phyloP scores from a whole-genome alignment of 768 basidiomycete species.

The Rhodotorula paludigena region DNA sequence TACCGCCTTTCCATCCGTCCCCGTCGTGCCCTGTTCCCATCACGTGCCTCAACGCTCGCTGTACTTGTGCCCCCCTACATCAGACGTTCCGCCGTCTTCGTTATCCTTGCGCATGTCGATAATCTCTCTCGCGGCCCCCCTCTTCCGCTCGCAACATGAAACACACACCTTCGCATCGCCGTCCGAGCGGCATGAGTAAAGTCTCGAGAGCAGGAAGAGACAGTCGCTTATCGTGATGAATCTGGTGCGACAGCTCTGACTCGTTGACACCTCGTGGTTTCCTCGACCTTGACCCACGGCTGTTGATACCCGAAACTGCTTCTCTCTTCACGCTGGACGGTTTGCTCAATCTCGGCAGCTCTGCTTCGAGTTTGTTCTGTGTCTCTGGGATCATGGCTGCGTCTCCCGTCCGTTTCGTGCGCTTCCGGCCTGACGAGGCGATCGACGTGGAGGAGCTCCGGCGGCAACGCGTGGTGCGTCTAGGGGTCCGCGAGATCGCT shows the following conservation, averaged over 20 bases:
- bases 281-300: not conserved
- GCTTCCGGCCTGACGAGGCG: slow-evolving; percentile 16
- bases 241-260: too few relatives aligned
- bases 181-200: too few relatives aligned
- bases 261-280: not conserved
- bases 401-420: not conserved
- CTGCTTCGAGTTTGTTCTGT: too few relatives aligned
- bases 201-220: too few relatives aligned
- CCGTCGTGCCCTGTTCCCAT: not conserved
- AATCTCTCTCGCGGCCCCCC: too few relatives aligned
- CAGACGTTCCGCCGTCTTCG: too few relatives aligned
- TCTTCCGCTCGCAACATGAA: not conserved
- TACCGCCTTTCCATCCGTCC: not conserved
- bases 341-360: too few relatives aligned
- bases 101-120: too few relatives aligned
- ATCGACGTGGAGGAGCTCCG: slow-evolving; percentile 9
- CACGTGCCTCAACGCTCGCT: too few relatives aligned
- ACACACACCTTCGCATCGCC: not conserved
- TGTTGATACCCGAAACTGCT: not conserved
- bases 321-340: too few relatives aligned
- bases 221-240: too few relatives aligned
- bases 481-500: too few relatives aligned
- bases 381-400: not conserved
- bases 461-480: slow-evolving; percentile 16
- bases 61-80: not conserved